These are phyloP conservation scores for Trypanosoma platydactyli DNA, from an alignment of 208 protist genomes.

Conservation along the genomic window DNA sequence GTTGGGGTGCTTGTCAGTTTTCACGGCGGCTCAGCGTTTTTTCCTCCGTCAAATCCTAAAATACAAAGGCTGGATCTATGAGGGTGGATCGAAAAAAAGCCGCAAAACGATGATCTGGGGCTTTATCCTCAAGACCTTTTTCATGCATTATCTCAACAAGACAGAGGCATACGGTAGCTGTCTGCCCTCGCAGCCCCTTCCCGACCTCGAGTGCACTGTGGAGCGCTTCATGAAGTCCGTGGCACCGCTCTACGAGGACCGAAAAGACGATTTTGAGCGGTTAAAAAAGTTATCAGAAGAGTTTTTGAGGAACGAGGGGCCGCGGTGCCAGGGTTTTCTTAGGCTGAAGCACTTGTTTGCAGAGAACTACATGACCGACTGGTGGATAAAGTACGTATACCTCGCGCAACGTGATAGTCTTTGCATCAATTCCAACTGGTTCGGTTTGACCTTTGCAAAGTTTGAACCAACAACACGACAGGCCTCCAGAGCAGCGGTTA, in stretches of 20 bases:
- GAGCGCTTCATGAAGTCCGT: slow-evolving; percentile 61
- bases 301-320: slow-evolving; percentile 79
- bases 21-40: slow-evolving; percentile 51
- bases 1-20: slow-evolving; percentile 44
- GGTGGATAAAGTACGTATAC: slow-evolving; percentile 90
- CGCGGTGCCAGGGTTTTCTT: slow-evolving; percentile 69
- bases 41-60: slow-evolving; percentile 62
- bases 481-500: slow-evolving; percentile 59
- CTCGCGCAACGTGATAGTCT: slow-evolving; percentile 69
- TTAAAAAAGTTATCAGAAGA: slow-evolving; percentile 41
- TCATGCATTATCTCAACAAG: slow-evolving; percentile 41
- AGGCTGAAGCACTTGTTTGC: slow-evolving; percentile 63
- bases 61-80: slow-evolving; percentile 74
- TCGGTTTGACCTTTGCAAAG: slow-evolving; percentile 64
- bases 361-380: slow-evolving; percentile 84
- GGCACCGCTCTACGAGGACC: slow-evolving; percentile 40
- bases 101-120: slow-evolving; percentile 61
- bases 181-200: slow-evolving; percentile 79
- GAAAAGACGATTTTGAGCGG: slow-evolving; percentile 34
- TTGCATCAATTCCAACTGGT: slow-evolving; percentile 92
- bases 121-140: slow-evolving; percentile 49
- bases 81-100: slow-evolving; percentile 30
- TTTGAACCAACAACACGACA: slow-evolving; percentile 49
- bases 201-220: slow-evolving; percentile 68
- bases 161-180: slow-evolving; percentile 72